Conservation (phyloP, 2,329 filamentous ascomycete species). For the Colletotrichum abscissum region DNA sequence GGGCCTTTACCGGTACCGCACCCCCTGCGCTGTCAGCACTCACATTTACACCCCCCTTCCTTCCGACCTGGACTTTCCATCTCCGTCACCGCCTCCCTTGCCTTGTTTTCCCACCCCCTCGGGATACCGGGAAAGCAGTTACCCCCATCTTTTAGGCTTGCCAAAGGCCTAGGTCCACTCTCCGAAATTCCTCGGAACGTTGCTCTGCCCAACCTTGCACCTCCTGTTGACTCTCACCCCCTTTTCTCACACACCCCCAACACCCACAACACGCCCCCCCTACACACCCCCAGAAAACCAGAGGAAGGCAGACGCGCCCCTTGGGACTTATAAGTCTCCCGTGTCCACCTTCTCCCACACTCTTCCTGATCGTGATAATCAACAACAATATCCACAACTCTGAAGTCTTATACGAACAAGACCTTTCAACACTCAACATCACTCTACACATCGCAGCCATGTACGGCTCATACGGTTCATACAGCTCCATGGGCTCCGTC, state of each 20-base stretch:
- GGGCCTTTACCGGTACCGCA: neutral
- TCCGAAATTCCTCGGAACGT: slow-evolving; percentile 35
- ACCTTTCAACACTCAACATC: slow-evolving; percentile 28
- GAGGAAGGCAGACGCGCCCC: slow-evolving; percentile 32
- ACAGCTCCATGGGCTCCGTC: slow-evolving; percentile 59
- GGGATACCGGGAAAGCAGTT: slow-evolving; percentile 30
- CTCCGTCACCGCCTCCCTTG: slow-evolving; percentile 36
- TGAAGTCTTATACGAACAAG: slow-evolving; percentile 9
- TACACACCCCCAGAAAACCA: slow-evolving; percentile 6
- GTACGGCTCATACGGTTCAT: slow-evolving; percentile 63
- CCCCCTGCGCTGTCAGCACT: slow-evolving; percentile 21
- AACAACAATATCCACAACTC: slow-evolving; percentile 26
- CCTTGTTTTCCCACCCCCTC: slow-evolving; percentile 35
- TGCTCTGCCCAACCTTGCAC: slow-evolving; percentile 26
- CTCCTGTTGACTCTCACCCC: slow-evolving; percentile 10
- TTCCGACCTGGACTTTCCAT: slow-evolving; percentile 4
- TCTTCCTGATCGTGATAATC: slow-evolving; percentile 6
- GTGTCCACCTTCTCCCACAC: slow-evolving; percentile 33
- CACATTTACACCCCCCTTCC: neutral
- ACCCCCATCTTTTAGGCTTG: slow-evolving; percentile 35
- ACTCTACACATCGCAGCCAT: slow-evolving; percentile 47
- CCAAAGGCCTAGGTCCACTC: slow-evolving; percentile 16
- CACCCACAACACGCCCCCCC: neutral
- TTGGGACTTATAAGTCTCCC: slow-evolving; percentile 32
- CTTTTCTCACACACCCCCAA: neutral